Evolutionary conservation across 1,284 basidiomycete genomes (phyloP), one percentile per base, ranked within the genome.

Genomic region (Microbotryomycetes sp.): DNA sequence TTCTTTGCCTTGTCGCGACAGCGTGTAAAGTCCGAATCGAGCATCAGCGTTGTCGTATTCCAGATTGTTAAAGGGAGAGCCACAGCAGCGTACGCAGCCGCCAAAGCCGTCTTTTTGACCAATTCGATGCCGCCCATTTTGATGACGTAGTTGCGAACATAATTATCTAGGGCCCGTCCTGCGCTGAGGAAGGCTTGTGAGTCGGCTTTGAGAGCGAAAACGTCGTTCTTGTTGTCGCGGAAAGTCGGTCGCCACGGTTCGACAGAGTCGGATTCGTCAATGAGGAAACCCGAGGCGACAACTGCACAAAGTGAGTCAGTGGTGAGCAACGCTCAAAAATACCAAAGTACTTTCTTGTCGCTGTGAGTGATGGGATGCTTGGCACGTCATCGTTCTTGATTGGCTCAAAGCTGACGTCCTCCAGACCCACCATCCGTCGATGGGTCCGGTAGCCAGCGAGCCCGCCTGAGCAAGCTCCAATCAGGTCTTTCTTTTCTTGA

Each of bases 101-200:
- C 75, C 50, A 82, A 72, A 0, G 79, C 76, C 0, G 81, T 82
- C n/a, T 77, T 74, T 68, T 82, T 81, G 70, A 83, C 75, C 59
- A 82, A 74, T 65, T 82, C 78, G 23, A 71, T 73, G 45, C 76
- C 76, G 24, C 77, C 73, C 59, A 77, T 74, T 3, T 70, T 70
- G 52, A 78, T 75, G 5, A 56, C 57, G 41, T 35, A 61, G 68
- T 74, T 70, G 56, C 73, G 73, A 66, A 75, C 54, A 74, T 77
- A 80, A 4, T 68, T 63, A 59, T 79, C 75, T 23, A 80, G 73
- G 45, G 75, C 75, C 23, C 72, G 72, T 5, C 80, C 79, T 0
- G 77, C 77, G 46, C 73, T 71, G 16, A 80, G 72, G 49, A 70
- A 70, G 18, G 64, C 68, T 68, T 52, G 13, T 35, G 13, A 27